Percentiles rank a stretch among this genome's conserved stretches.
These are phyloP conservation scores for Chalciporus sp. DNA, from an alignment of 1,284 basidiomycete genomes.

Conservation along the genomic window DNA sequence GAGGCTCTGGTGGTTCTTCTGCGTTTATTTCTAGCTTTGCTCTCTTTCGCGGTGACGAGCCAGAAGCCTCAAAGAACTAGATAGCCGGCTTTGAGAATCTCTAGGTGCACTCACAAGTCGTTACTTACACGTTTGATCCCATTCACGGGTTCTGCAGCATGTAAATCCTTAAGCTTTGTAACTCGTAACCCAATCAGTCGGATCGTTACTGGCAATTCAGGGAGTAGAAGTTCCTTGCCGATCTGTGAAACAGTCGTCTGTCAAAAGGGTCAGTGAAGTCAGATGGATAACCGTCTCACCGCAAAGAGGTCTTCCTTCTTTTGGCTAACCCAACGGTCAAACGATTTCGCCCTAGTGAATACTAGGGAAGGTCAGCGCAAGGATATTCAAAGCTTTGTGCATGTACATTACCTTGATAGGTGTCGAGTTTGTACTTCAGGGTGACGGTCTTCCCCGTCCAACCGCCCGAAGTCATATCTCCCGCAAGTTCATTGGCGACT, in stretches of 20 bases:
- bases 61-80: constrained; percentile 59
- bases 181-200: constrained; percentile 83
- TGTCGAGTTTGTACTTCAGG: constrained; percentile 80
- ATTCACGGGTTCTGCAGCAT: constrained; percentile 44
- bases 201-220: constrained; percentile 76
- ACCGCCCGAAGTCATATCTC: constrained; percentile 70
- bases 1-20: constrained; percentile 17
- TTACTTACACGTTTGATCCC: constrained; percentile 65
- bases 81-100: background rate
- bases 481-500: constrained; percentile 77
- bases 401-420: constrained; percentile 68
- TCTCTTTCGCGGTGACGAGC: constrained; percentile 43
- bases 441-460: constrained; percentile 81
- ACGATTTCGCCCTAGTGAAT: constrained; percentile 81
- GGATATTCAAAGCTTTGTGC: background rate
- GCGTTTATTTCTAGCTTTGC: constrained; percentile 34
- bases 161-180: constrained; percentile 83
- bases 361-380: constrained; percentile 43
- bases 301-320: constrained; percentile 80
- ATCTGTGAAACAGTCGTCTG: constrained; percentile 45
- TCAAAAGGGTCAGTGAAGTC: constrained; percentile 8
- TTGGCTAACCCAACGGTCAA: constrained; percentile 68
- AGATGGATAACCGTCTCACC: constrained; percentile 43
- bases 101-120: background rate
- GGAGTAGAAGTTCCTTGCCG: constrained; percentile 79